Evolutionary conservation across 108 stramenopile species (phyloP).

Genomic region (Discostella pseudostelligera): DNA sequence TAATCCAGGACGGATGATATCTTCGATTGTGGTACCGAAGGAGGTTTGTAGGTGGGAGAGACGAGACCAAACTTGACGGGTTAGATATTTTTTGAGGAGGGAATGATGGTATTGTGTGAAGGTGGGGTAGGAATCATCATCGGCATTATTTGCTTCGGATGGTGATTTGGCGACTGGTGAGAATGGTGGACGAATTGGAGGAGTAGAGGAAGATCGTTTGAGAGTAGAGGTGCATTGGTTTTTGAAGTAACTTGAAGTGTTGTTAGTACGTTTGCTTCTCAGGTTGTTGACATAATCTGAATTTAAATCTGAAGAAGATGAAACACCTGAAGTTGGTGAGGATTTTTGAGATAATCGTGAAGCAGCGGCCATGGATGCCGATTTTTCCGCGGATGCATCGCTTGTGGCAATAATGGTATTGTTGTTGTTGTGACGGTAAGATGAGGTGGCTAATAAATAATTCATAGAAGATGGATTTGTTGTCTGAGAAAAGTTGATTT

Average conservation of each 20-base stretch:
- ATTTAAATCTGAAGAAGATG: too few species aligned
- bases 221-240: too few species aligned
- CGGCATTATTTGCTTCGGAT: not conserved
- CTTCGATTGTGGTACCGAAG: slow-evolving; percentile 64
- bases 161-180: not conserved
- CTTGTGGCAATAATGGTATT: slow-evolving; percentile 32
- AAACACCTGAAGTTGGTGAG: not conserved
- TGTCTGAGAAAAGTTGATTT: too few species aligned
- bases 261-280: too few species aligned
- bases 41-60: slow-evolving; percentile 56
- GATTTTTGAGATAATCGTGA: not conserved
- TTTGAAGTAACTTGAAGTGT: too few species aligned
- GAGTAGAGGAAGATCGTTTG: too few species aligned
- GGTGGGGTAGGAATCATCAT: slow-evolving; percentile 32
- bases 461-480: too few species aligned
- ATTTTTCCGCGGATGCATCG: slow-evolving; percentile 34
- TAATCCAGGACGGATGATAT: slow-evolving; percentile 65
- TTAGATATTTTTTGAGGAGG: slow-evolving; percentile 70
- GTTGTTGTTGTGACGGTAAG: not conserved
- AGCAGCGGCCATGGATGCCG: slow-evolving; percentile 20
- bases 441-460: not conserved
- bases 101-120: slow-evolving; percentile 49
- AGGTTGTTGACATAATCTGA: too few species aligned
- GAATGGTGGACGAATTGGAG: not conserved
- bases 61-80: slow-evolving; percentile 55